Evolutionary conservation across 371 early-diverging fungal genomes (phyloP).

Genomic region (Apophysomyces sp.): DNA sequence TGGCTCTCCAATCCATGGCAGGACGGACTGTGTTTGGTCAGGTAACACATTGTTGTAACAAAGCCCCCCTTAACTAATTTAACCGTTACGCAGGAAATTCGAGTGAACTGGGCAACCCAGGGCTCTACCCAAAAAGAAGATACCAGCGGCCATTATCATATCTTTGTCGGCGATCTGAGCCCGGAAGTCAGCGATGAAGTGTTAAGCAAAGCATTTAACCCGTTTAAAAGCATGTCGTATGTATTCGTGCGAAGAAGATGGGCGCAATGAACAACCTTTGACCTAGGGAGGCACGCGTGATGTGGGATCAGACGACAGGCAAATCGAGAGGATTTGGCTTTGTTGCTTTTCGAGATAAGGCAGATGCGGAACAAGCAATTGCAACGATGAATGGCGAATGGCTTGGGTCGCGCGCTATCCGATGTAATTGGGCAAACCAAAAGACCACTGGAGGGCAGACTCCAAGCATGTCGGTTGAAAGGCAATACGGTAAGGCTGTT

Average conservation of each 20-base stretch:
- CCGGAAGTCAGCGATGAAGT: constrained; percentile 82
- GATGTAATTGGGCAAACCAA: constrained; percentile 74
- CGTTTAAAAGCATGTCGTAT: constrained; percentile 62
- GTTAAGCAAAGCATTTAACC: constrained; percentile 65
- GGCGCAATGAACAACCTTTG: not conserved
- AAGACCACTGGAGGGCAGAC: constrained; percentile 26
- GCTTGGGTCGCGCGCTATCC: constrained; percentile 64
- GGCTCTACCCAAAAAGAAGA: constrained; percentile 55
- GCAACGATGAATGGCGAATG: constrained; percentile 87
- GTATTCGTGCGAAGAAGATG: constrained; percentile 14
- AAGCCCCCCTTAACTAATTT: not conserved
- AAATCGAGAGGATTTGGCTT: constrained; percentile 86
- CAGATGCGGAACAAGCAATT: constrained; percentile 81
- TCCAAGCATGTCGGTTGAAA: not conserved
- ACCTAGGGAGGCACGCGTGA: constrained; percentile 58
- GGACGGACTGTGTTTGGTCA: constrained; percentile 68
- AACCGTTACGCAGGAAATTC: constrained; percentile 36
- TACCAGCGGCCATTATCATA: constrained; percentile 67
- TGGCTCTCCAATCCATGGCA: constrained; percentile 74
- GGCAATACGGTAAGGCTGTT: not conserved
- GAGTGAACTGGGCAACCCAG: constrained; percentile 51
- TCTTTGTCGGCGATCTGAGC: constrained; percentile 86
- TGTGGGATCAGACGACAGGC: constrained; percentile 75
- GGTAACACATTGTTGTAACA: constrained; percentile 22
- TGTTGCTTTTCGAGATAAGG: constrained; percentile 77